These are phyloP conservation scores for Cnidoscolus chayamansa DNA, from an alignment of 441 rosid species.

Conservation along the genomic window DNA sequence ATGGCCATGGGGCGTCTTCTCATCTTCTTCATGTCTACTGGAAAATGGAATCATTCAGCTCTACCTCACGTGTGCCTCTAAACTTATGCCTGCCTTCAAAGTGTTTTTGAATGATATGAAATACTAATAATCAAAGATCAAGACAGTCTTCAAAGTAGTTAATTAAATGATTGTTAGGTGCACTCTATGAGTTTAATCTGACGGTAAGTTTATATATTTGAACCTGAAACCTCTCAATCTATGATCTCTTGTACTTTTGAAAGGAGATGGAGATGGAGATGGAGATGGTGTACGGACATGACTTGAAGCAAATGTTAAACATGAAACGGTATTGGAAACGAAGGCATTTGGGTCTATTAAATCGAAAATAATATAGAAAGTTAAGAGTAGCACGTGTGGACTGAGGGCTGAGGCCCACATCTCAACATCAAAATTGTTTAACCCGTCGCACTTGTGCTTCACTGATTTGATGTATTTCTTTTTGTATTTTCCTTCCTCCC, in stretches of 20 bases:
- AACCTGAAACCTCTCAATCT: too few relatives aligned
- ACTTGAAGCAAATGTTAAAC: not conserved
- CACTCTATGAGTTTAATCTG: too few relatives aligned
- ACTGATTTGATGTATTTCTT: not conserved
- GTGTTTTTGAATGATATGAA: not conserved
- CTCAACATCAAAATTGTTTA: constrained; percentile 21
- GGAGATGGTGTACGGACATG: not conserved
- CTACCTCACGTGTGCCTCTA: constrained; percentile 23
- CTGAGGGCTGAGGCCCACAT: constrained; percentile 35
- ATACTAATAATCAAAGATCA: too few relatives aligned
- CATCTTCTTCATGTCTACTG: too few relatives aligned
- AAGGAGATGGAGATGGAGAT: not conserved
- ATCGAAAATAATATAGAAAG: constrained; percentile 10
- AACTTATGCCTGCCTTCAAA: not conserved
- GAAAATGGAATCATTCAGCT: not conserved
- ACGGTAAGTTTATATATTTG: too few relatives aligned
- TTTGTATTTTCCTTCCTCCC: not conserved
- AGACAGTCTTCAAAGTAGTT: too few relatives aligned
- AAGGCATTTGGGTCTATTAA: constrained; percentile 8
- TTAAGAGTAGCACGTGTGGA: constrained; percentile 23
- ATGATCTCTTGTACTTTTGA: too few relatives aligned
- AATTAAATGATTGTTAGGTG: too few relatives aligned
- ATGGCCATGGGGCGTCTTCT: not conserved
- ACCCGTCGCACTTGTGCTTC: constrained; percentile 30
- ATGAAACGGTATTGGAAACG: not conserved